Base-by-base conservation (phyloP, 2,329 filamentous ascomycete genomes). In the Plectosphaerella sp. region DNA sequence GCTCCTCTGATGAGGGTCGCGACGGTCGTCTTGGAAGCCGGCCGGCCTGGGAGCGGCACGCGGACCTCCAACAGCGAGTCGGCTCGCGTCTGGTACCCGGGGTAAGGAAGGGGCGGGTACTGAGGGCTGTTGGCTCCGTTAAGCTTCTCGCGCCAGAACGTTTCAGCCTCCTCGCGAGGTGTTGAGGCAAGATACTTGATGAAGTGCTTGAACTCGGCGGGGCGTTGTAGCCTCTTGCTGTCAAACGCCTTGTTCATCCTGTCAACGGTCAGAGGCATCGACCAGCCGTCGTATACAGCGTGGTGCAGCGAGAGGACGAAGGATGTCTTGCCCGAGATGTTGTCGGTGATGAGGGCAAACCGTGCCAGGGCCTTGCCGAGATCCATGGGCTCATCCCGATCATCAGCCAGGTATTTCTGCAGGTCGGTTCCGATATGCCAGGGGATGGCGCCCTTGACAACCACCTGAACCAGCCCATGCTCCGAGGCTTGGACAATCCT, bases 1-100 rank as follows among this genome's bases (percentile, higher is more conserved):
- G 79, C 82, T 22, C 76, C 78, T n/a, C 80, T 73, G 28, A 85
- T 77, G 2, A 82, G 66, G 0, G 79, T 82, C 0, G 82, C 78
- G 3, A 79, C 67, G 0, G 80, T 84, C 10, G 73, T 72, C 42
- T 73, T 76, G 2, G 61, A 67, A 12, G 60, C 65, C 1, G 65
- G 63, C 45, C 64, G 61, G 45, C 59, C 51, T 47, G 61, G 54
- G 36, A 72, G 63, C 1, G 69, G 67, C 41, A 83, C 71, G 54
- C 80, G 79, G 48, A 77, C 69, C 55, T 83, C 77, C 1, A 81
- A 65, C 2, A 82, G 64, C 1, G 77, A 79, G 59, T 82, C 75
- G 6, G 79, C 74, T 52, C 72, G 69, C 12, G 75, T 71, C 53
- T 78, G 75, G 56, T 79, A 79, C 3, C 72, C 72, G 11, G 68